Conservation (phyloP, 352 stramenopile genomes). For the Globisporangium rhizosaccharum region DNA sequence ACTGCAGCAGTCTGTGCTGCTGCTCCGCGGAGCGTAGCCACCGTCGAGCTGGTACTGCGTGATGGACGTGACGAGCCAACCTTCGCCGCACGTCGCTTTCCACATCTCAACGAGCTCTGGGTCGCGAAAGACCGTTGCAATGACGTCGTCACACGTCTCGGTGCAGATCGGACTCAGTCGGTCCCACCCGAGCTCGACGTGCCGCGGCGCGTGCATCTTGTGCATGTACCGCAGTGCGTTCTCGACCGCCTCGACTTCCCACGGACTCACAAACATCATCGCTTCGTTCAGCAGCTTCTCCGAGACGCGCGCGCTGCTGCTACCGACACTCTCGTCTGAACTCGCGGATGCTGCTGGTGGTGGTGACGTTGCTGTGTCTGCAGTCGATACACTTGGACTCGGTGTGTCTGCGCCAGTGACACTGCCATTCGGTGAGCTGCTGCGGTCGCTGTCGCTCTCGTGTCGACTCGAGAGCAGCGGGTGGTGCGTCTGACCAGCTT, state of each 20-base stretch:
- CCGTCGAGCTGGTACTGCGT: slow-evolving; percentile 74
- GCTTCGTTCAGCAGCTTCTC: slow-evolving; percentile 36
- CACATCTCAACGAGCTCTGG: slow-evolving; percentile 64
- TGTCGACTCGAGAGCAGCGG: slow-evolving; percentile 41
- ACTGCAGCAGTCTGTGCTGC: neutral
- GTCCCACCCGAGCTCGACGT: slow-evolving; percentile 77
- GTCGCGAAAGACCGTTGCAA: slow-evolving; percentile 54
- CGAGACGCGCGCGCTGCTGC: neutral
- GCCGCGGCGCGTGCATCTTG: slow-evolving; percentile 25
- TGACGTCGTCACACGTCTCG: slow-evolving; percentile 60
- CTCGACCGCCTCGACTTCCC: slow-evolving; percentile 68
- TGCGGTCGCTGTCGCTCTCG: neutral
- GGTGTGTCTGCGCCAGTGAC: slow-evolving; percentile 1
- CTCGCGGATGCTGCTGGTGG: neutral
- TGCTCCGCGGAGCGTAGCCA: slow-evolving; percentile 23
- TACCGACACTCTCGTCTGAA: no score
- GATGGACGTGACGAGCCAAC: slow-evolving; percentile 80
- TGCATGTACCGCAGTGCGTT: slow-evolving; percentile 69
- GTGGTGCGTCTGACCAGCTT: slow-evolving; percentile 36
- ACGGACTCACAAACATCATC: slow-evolving; percentile 82
- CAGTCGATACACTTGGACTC: neutral
- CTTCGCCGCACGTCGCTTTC: slow-evolving; percentile 60
- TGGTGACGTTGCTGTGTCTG: neutral
- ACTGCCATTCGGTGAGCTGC: neutral
- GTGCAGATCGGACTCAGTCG: slow-evolving; percentile 58